Conservation (phyloP, 352 stramenopile species). For the Globisporangium recalcitrans region DNA sequence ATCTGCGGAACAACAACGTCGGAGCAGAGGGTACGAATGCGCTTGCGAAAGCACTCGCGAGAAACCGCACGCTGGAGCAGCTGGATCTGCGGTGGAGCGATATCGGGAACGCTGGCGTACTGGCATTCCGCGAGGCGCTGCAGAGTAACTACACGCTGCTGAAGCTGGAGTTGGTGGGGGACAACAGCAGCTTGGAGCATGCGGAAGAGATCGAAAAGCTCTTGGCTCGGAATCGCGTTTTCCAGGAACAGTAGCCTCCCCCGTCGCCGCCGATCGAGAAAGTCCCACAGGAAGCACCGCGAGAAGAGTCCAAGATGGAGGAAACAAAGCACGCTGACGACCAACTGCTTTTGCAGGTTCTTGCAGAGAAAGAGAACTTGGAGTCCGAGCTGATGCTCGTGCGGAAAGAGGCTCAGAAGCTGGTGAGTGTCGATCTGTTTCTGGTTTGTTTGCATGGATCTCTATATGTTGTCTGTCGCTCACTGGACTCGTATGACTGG, state of each 20-base stretch:
- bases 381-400: conserved; percentile 33
- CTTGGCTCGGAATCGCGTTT: conserved; percentile 50
- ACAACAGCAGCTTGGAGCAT: conserved; percentile 74
- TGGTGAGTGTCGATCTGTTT: conserved; percentile 23
- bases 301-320: neutral
- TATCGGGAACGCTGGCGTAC: conserved; percentile 61
- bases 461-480: neutral
- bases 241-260: conserved; percentile 22
- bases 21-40: conserved; percentile 58
- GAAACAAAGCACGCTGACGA: conserved; percentile 24
- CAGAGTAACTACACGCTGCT: conserved; percentile 64
- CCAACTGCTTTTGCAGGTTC: conserved; percentile 54
- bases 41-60: conserved; percentile 45
- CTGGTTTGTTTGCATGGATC: neutral
- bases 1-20: conserved; percentile 86
- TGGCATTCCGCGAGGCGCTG: conserved; percentile 68
- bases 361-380: conserved; percentile 64
- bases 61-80: conserved; percentile 62
- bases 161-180: conserved; percentile 60
- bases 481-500: neutral
- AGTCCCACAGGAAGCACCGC: neutral
- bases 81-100: conserved; percentile 84
- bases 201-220: conserved; percentile 58
- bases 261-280: neutral
- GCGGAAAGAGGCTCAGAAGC: conserved; percentile 43